Conservation (phyloP, 768 basidiomycete species). For the Suillus decipiens region DNA sequence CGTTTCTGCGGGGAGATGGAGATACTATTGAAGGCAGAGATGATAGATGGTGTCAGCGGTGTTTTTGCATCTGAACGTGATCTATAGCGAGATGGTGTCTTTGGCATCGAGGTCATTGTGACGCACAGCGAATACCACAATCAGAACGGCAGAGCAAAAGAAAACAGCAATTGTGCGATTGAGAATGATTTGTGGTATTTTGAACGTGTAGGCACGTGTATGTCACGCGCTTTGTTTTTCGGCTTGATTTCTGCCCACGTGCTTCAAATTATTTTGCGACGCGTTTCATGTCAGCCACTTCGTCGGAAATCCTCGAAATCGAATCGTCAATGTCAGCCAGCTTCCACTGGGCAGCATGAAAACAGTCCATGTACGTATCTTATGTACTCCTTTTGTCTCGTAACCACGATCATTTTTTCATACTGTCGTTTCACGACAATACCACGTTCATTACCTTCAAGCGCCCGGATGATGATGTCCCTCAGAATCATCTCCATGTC, state of each 20-base stretch:
- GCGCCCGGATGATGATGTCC: slow-evolving; percentile 2
- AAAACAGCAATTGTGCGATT: neutral
- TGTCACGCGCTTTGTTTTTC: slow-evolving; percentile 20
- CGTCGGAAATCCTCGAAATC: neutral
- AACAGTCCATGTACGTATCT: neutral
- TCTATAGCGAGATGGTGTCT: slow-evolving; percentile 48
- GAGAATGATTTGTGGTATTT: neutral
- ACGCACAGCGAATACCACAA: neutral
- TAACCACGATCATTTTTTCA: neutral
- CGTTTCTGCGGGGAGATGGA: slow-evolving; percentile 36
- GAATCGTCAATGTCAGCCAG: slow-evolving; percentile 1
- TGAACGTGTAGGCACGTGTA: slow-evolving; percentile 17
- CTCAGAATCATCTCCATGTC: neutral
- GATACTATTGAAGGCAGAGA: slow-evolving; percentile 41
- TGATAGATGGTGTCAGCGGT: slow-evolving; percentile 47
- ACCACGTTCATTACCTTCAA: slow-evolving; percentile 10
- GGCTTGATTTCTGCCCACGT: slow-evolving; percentile 6
- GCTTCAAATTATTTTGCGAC: slow-evolving; percentile 3
- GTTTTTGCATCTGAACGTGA: slow-evolving; percentile 53
- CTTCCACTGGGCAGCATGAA: neutral
- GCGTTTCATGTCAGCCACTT: neutral
- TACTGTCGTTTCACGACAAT: slow-evolving; percentile 1
- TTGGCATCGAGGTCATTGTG: slow-evolving; percentile 35
- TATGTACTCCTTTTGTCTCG: neutral
- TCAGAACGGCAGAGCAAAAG: neutral